Percentiles rank a stretch among this genome's conserved stretches.
Conservation (phyloP, 2,329 filamentous ascomycete species). For the Penicillium hesseltinei region DNA sequence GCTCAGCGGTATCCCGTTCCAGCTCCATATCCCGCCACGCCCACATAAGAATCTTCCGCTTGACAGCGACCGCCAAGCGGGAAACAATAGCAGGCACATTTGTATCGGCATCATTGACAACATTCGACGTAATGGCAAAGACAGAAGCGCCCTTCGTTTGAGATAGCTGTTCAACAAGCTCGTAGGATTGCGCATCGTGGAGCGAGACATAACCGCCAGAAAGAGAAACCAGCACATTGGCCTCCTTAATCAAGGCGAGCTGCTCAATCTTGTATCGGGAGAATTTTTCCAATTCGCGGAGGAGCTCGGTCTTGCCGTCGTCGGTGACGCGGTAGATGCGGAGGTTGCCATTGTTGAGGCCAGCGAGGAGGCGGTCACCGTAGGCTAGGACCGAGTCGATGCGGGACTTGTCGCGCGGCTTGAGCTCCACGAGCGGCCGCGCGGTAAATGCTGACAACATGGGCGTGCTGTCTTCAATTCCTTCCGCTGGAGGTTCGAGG, state of each 20-base stretch:
- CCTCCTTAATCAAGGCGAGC: conserved; percentile 92
- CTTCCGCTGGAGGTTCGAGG: conserved; percentile 12
- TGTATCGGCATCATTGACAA: conserved; percentile 82
- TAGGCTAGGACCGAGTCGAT: conserved; percentile 95
- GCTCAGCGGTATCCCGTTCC: conserved; percentile 67
- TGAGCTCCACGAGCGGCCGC: conserved; percentile 94
- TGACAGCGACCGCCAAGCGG: conserved; percentile 85
- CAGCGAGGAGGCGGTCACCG: conserved; percentile 87
- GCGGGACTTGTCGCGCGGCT: conserved; percentile 89
- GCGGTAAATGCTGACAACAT: conserved; percentile 99
- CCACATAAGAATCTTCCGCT: conserved; percentile 86
- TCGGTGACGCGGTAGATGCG: conserved; percentile 80
- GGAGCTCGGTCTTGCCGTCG: conserved; percentile 68
- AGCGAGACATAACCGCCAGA: conserved; percentile 88
- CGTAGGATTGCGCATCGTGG: conserved; percentile 82
- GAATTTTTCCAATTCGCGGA: conserved; percentile 93
- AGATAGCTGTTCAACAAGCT: conserved; percentile 73
- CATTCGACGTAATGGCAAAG: conserved; percentile 93
- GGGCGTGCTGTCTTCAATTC: conserved; percentile 25
- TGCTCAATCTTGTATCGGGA: conserved; percentile 87
- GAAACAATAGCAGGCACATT: conserved; percentile 92
- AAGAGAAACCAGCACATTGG: conserved; percentile 83
- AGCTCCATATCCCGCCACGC: conserved; percentile 96
- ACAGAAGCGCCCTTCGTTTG: conserved; percentile 84
- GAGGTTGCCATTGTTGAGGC: conserved; percentile 82